Base-by-base conservation (phyloP, 441 rosid species). In the Omphalea diandra region DNA sequence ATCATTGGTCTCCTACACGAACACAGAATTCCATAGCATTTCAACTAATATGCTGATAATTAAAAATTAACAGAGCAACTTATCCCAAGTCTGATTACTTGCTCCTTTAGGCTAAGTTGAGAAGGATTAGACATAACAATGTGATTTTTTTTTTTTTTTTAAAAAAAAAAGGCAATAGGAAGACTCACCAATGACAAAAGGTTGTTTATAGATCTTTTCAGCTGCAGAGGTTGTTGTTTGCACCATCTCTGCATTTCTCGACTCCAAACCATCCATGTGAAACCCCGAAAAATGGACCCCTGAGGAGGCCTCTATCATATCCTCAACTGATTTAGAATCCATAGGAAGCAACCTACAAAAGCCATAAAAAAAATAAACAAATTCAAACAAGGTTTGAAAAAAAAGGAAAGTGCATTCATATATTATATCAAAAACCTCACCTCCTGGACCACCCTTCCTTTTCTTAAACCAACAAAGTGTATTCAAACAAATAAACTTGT, bases 201-300 rank as follows among this genome's bases (percentile, higher is more conserved):
- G 98, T 77, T 95, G 97, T 65, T 83, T 89, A 63, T 74, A 78
- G 75, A 88, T 67, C 64, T 79, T 82, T 10, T 87, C 87, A 68
- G 84, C 71, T 31, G 85, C 76, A 14, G 85, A 83, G 58, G 87
- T 79, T 46, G 85, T 82, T 40, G 83, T 81, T 63, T 84, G 85
- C 70, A 71, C 84, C 20, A 72, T 73, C 46, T 77, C 83, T 32
- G 60, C 76, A 65, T 60, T 75, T 52, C 77, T 80, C 1, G 75
- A 52, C 58, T 76, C 87, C 82, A 85, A 68, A 46, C 83, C 91
- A 77, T 88, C 70, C 93, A 93, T 84, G 70, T 85, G 98, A 79
- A 92, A 88, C 38, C 97, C 97, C 61, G 98, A 92, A 82, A 88
- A 95, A 83, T 95, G 99, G 63, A 81, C 93, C 41, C 88, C 84